Evolutionary conservation across 1,284 basidiomycete genomes (phyloP).

Genomic region (Ganoderma boninense): DNA sequence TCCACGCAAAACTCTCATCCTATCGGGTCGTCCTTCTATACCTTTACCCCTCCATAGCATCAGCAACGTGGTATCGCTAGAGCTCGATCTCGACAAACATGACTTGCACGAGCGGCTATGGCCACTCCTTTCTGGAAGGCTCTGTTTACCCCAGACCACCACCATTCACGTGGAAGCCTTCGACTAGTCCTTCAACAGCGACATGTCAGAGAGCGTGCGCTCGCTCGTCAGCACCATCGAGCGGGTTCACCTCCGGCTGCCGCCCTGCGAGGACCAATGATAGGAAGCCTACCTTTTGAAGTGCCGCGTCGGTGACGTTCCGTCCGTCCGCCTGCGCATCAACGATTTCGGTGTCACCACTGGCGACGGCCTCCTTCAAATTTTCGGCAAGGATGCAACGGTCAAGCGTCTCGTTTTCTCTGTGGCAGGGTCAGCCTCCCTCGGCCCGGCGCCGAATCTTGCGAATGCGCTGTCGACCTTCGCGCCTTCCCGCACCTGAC

Average conservation of each 20-base stretch:
- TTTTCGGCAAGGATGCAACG: not conserved
- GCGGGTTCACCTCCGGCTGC: not conserved
- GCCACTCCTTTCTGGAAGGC: not conserved
- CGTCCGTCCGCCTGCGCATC: not conserved
- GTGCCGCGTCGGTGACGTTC: not conserved
- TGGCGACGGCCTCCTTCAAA: not conserved
- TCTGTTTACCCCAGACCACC: not conserved
- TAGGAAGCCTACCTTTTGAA: not conserved
- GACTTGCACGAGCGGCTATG: not conserved
- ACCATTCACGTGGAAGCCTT: not conserved
- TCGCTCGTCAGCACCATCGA: not conserved
- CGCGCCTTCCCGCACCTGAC: not conserved
- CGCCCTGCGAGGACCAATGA: not conserved
- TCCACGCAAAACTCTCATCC: not conserved
- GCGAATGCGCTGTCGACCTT: not conserved
- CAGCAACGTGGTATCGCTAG: not conserved
- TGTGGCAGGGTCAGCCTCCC: not conserved
- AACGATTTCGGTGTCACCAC: not conserved
- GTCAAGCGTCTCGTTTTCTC: not conserved
- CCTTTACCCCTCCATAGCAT: not conserved
- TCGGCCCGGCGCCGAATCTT: not conserved
- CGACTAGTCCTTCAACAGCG: not conserved
- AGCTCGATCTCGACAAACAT: not conserved
- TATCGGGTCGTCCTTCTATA: not conserved
- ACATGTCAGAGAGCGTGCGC: not conserved